Percentiles rank a stretch among this genome's conserved stretches.
phyloP scores from a whole-genome alignment of 2,329 filamentous ascomycete genomes.

The Microsporum ferrugineum region DNA sequence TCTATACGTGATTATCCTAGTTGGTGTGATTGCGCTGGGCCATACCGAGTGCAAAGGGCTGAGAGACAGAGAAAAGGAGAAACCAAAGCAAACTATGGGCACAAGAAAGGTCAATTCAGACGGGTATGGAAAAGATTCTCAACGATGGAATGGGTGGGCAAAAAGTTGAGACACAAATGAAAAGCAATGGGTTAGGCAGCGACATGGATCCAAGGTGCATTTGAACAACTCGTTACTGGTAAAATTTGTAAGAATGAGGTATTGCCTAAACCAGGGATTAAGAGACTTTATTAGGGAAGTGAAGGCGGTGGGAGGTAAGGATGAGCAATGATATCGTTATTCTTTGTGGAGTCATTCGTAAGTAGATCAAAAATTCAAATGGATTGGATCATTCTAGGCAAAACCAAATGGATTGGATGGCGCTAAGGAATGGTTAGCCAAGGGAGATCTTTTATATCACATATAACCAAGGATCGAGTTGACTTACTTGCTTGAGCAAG shows the following conservation, averaged over 20 bases:
- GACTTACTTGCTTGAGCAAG: conserved; percentile 90
- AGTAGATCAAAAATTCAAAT: conserved; percentile 49
- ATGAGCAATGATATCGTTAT: conserved; percentile 3
- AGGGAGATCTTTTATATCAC: conserved; percentile 11
- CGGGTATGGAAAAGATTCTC: background rate
- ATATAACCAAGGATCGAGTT: background rate
- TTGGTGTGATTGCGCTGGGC: background rate
- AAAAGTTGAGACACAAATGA: background rate
- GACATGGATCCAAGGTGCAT: background rate
- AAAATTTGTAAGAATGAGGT: background rate
- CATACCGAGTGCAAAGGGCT: background rate
- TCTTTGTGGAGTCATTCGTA: conserved; percentile 4
- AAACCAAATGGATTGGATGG: conserved; percentile 60
- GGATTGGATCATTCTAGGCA: conserved; percentile 54
- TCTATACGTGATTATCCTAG: conserved; percentile 3
- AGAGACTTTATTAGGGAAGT: background rate
- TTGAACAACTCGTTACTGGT: background rate
- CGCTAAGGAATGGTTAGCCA: conserved; percentile 33
- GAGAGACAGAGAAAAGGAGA: background rate
- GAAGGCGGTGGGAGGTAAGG: background rate
- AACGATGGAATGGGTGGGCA: background rate
- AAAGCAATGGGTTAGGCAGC: background rate
- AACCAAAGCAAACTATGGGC: background rate
- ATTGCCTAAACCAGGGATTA: background rate
- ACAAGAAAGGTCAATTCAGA: background rate